Evolutionary conservation across 2,329 filamentous ascomycete genomes (phyloP).

Genomic region (Lasiodiplodia theobromae): DNA sequence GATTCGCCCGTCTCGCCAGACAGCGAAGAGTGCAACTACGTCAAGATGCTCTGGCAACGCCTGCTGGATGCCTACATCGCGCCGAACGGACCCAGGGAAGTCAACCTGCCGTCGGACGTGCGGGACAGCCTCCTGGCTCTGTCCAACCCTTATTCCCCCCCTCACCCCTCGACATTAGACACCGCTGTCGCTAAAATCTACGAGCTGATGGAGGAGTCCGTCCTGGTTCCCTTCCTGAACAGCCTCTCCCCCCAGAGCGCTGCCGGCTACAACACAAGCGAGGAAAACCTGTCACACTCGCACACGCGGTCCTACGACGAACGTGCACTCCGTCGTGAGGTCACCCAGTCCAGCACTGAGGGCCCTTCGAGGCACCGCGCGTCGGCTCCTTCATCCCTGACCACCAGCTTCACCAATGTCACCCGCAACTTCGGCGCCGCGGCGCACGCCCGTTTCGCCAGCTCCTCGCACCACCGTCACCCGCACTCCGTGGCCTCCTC

Average conservation of each 20-base stretch:
- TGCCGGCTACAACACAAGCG: slow-evolving; percentile 52
- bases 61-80: slow-evolving; percentile 89
- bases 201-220: slow-evolving; percentile 97
- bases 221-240: slow-evolving; percentile 90
- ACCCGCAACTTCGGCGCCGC: slow-evolving; percentile 33
- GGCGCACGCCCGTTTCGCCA: slow-evolving; percentile 42
- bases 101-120: slow-evolving; percentile 87
- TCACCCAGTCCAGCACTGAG: slow-evolving; percentile 28
- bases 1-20: slow-evolving; percentile 58
- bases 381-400: slow-evolving; percentile 49
- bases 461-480: slow-evolving; percentile 33
- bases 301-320: slow-evolving; percentile 52
- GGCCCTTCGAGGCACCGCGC: slow-evolving; percentile 39
- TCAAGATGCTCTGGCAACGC: slow-evolving; percentile 84
- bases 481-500: slow-evolving; percentile 32
- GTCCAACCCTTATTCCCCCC: slow-evolving; percentile 67
- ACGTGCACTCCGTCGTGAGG: slow-evolving; percentile 44
- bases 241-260: slow-evolving; percentile 60
- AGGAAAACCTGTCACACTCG: slow-evolving; percentile 47
- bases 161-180: slow-evolving; percentile 76
- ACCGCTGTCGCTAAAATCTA: slow-evolving; percentile 87
- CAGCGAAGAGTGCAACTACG: slow-evolving; percentile 68
- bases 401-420: slow-evolving; percentile 37
- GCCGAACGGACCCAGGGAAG: slow-evolving; percentile 83
- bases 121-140: slow-evolving; percentile 79